Evolutionary conservation across 768 basidiomycete genomes (phyloP).

Genomic region (Kwoniella pini): DNA sequence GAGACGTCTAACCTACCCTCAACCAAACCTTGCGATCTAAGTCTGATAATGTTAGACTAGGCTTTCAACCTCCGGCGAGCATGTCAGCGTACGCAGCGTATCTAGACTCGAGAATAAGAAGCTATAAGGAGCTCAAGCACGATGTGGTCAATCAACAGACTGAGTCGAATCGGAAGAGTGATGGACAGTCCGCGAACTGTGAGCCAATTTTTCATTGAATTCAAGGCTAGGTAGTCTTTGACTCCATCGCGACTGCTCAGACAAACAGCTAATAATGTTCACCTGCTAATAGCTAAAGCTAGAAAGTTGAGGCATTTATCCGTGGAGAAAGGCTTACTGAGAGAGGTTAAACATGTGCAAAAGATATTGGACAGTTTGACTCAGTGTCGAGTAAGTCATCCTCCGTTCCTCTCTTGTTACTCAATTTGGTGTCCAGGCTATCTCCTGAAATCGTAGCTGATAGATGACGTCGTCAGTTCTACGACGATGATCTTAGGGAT

Average conservation of each 20-base stretch:
- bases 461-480: constrained; percentile 65
- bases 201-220: too few relatives aligned
- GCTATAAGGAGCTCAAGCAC: constrained; percentile 87
- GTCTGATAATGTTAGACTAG: constrained; percentile 56
- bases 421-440: too few relatives aligned
- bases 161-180: constrained; percentile 71
- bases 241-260: neutral
- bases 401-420: neutral
- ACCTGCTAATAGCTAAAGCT: constrained; percentile 43
- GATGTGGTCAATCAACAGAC: constrained; percentile 92
- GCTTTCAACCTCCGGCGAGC: constrained; percentile 82
- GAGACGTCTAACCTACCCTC: neutral
- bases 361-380: constrained; percentile 82
- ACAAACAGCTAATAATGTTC: neutral
- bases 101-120: constrained; percentile 80
- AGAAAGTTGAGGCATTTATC: constrained; percentile 84
- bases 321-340: constrained; percentile 90
- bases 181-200: constrained; percentile 43
- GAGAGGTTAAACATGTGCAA: constrained; percentile 90
- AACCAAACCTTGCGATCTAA: too few relatives aligned
- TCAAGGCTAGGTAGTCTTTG: too few relatives aligned
- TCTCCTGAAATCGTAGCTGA: neutral
- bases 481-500: constrained; percentile 88
- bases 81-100: constrained; percentile 84
- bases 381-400: constrained; percentile 75